phyloP scores from a whole-genome alignment of 768 basidiomycete genomes.

The Leccinum longicurvipes region DNA sequence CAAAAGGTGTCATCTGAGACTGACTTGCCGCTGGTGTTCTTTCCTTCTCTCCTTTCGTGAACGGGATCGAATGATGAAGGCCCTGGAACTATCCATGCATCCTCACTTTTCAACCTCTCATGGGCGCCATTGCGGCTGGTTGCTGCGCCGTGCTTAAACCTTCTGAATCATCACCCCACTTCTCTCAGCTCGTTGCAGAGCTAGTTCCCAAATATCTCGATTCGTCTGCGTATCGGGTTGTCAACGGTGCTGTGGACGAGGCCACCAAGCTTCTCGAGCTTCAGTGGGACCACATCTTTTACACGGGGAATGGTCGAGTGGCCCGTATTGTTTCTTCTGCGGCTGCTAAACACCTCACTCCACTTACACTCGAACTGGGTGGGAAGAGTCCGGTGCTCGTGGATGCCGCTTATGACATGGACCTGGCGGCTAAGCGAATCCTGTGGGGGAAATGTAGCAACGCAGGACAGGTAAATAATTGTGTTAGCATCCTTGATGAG shows the following conservation, averaged over 20 bases:
- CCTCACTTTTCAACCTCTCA: slow-evolving; percentile 52
- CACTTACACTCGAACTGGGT: slow-evolving; percentile 29
- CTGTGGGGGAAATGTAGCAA: slow-evolving; percentile 67
- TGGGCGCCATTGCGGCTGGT: slow-evolving; percentile 74
- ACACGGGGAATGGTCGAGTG: slow-evolving; percentile 34
- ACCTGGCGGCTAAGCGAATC: slow-evolving; percentile 58
- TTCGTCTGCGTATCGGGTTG: slow-evolving; percentile 46
- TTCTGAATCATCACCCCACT: slow-evolving; percentile 53
- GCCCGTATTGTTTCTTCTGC: slow-evolving; percentile 24
- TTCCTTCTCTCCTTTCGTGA: not conserved
- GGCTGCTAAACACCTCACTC: slow-evolving; percentile 34
- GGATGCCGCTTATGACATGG: slow-evolving; percentile 39
- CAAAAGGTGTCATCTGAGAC: not conserved
- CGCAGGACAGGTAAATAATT: slow-evolving; percentile 51
- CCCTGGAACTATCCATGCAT: slow-evolving; percentile 69
- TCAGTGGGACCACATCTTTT: slow-evolving; percentile 37
- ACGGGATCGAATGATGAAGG: slow-evolving; percentile 17
- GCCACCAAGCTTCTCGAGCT: slow-evolving; percentile 31
- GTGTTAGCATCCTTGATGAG: not conserved
- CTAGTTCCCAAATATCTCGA: slow-evolving; percentile 59
- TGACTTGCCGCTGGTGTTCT: not conserved
- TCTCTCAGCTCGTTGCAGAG: slow-evolving; percentile 47
- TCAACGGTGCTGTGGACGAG: slow-evolving; percentile 46
- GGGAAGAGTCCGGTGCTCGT: slow-evolving; percentile 48
- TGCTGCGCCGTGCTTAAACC: slow-evolving; percentile 66